A percentile compares a stretch with the other conserved stretches of the same genome.
Evolutionary conservation across 1,284 basidiomycete genomes (phyloP).

Genomic region (Ceratobasidium sp.): DNA sequence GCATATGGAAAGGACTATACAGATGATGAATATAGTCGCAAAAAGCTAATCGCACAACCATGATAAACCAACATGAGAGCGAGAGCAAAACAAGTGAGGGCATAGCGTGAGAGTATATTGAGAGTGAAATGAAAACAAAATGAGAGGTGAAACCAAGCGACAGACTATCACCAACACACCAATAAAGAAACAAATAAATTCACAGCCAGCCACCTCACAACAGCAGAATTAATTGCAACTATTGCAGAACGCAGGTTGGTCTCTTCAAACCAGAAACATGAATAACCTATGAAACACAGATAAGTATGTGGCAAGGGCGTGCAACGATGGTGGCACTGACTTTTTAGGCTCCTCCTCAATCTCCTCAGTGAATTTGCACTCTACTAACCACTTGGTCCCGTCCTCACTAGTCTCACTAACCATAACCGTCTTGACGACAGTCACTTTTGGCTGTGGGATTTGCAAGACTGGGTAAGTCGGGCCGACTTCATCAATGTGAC

Average conservation of each 20-base stretch:
- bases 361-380: slow-evolving; percentile 35
- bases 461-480: slow-evolving; percentile 39
- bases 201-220: slow-evolving; percentile 18
- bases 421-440: slow-evolving; percentile 35
- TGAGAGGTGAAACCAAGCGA: slow-evolving; percentile 7
- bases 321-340: background rate
- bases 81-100: background rate
- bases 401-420: slow-evolving; percentile 13
- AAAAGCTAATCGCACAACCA: slow-evolving; percentile 35
- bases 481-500: slow-evolving; percentile 28
- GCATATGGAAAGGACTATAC: slow-evolving; percentile 40
- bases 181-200: slow-evolving; percentile 45
- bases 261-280: slow-evolving; percentile 31
- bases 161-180: slow-evolving; percentile 19
- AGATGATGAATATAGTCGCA: slow-evolving; percentile 26
- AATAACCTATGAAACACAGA: slow-evolving; percentile 26
- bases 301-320: background rate
- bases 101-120: slow-evolving; percentile 13
- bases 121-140: slow-evolving; percentile 13
- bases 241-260: background rate
- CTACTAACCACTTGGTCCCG: slow-evolving; percentile 26
- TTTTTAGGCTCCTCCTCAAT: slow-evolving; percentile 45
- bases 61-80: slow-evolving; percentile 3
- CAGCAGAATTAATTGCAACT: slow-evolving; percentile 41
- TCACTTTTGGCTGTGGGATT: slow-evolving; percentile 32